Base-by-base conservation (phyloP, 169 alveolate species). In the Plasmodium vinckei region DNA sequence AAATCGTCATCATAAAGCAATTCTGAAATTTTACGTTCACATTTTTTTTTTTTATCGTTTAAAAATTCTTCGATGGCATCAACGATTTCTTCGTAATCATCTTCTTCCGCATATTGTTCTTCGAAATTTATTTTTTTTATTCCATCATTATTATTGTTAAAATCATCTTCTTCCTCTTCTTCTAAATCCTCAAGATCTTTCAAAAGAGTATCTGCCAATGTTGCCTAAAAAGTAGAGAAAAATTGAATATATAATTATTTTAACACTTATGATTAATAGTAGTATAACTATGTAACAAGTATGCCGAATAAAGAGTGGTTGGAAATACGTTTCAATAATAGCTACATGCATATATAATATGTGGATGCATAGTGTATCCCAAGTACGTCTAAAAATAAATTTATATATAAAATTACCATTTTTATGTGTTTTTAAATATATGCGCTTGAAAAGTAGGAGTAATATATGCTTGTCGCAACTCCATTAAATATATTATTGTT, bases 21-120 rank as follows among this genome's bases (percentile, higher is more conserved):
- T 25, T 57, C 87, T 13, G 73, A 68, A 70, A 94, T 92, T 92
- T 94, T 53, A 75, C 92, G 44, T 79, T 60, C 72, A 68, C 77
- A 87, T 73, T 93, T 56, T 89, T 72, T 63, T 51, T 67, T 47
- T 87, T 88, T 72, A 72, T 93, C 91, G 65, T 93, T 46, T 89
- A 88, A 70, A 59, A 79, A 93, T 87, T 93, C 96, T 44, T 56
- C 94, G 2, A 93, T 93, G 17, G 96, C 96, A 82, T 93, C 96
- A 6, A 92, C 82, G 19, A 93, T 93, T 23, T 93, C 94, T 65
- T 92, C 92, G 53, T 93, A 93, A 46, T 91, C 94, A 79, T 93
- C 95, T 6, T 92, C 71, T 15, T 93, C 94, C 61, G 56, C 69
- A 2, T 13, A 67, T 17, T 23, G 60, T 19, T 57, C 63, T 39